These are phyloP conservation scores for Castanea mollissima DNA, from an alignment of 306 rosid species.

Conservation along the genomic window DNA sequence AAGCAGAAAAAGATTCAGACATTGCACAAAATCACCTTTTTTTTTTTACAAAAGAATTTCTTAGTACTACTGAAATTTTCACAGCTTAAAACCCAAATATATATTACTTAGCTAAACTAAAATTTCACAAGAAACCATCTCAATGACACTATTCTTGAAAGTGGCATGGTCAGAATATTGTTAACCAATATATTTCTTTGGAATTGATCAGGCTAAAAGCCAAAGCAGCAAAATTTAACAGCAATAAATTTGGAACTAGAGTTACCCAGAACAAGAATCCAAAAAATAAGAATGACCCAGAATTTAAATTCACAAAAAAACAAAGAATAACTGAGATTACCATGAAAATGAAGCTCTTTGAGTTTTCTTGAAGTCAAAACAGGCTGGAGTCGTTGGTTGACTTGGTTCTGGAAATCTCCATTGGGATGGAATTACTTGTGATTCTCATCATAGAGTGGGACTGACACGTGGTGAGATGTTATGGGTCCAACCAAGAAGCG, in stretches of 20 bases:
- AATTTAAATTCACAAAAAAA: background rate
- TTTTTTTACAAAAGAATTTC: background rate
- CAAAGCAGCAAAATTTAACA: background rate
- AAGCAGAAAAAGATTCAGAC: background rate
- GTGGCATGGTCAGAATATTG: background rate
- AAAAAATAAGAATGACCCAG: background rate
- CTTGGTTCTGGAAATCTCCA: background rate
- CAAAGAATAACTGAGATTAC: background rate
- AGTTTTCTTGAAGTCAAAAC: background rate
- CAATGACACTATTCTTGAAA: background rate
- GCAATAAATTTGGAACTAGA: background rate
- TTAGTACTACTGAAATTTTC: background rate
- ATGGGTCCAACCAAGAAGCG: background rate
- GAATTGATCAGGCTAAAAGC: background rate
- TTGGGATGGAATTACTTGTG: background rate
- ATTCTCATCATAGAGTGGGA: background rate
- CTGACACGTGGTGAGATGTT: slow-evolving; percentile 11
- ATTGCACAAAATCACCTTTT: background rate
- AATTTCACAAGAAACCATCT: background rate
- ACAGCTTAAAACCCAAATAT: too few species aligned
- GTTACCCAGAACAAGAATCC: slow-evolving; percentile 6
- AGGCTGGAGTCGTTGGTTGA: background rate
- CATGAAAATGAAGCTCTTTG: too few species aligned
- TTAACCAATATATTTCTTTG: background rate
- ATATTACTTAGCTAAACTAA: background rate